phyloP scores from a whole-genome alignment of 805 yeast species.

The Deakozyma indianensis region DNA sequence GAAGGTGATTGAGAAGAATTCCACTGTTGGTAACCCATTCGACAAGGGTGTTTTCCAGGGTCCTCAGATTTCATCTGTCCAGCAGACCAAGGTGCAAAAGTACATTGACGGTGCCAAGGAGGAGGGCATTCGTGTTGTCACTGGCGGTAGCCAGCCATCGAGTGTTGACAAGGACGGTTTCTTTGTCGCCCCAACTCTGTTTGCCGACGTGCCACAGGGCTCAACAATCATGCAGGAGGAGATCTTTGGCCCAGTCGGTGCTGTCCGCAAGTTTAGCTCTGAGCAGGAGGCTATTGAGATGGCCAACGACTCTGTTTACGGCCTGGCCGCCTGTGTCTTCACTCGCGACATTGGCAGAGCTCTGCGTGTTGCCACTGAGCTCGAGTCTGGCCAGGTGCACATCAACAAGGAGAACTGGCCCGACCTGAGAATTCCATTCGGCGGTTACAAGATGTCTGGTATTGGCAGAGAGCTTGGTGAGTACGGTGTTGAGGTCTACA shows the following conservation, averaged over 20 bases:
- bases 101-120: slow-evolving; percentile 64
- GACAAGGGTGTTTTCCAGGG: slow-evolving; percentile 72
- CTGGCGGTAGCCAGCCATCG: slow-evolving; percentile 75
- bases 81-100: slow-evolving; percentile 60
- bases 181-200: slow-evolving; percentile 57
- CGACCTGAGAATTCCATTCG: slow-evolving; percentile 81
- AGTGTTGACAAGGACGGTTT: slow-evolving; percentile 27
- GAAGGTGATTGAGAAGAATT: slow-evolving; percentile 31
- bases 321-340: slow-evolving; percentile 72
- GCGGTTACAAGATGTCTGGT: slow-evolving; percentile 86
- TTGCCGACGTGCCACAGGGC: slow-evolving; percentile 63
- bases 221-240: slow-evolving; percentile 75
- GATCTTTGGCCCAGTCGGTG: slow-evolving; percentile 90
- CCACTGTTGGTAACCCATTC: slow-evolving; percentile 73
- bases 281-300: slow-evolving; percentile 64
- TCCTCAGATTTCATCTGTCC: slow-evolving; percentile 76
- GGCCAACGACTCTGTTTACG: slow-evolving; percentile 76
- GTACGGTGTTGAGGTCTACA: slow-evolving; percentile 74
- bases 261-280: slow-evolving; percentile 65
- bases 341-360: slow-evolving; percentile 64
- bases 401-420: slow-evolving; percentile 82
- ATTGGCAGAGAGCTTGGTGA: slow-evolving; percentile 88
- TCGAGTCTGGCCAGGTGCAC: slow-evolving; percentile 86
- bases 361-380: slow-evolving; percentile 53
- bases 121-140: slow-evolving; percentile 71